These are phyloP conservation scores for Fusarium sp. DNA, from an alignment of 2,329 filamentous ascomycete species.

Conservation along the genomic window DNA sequence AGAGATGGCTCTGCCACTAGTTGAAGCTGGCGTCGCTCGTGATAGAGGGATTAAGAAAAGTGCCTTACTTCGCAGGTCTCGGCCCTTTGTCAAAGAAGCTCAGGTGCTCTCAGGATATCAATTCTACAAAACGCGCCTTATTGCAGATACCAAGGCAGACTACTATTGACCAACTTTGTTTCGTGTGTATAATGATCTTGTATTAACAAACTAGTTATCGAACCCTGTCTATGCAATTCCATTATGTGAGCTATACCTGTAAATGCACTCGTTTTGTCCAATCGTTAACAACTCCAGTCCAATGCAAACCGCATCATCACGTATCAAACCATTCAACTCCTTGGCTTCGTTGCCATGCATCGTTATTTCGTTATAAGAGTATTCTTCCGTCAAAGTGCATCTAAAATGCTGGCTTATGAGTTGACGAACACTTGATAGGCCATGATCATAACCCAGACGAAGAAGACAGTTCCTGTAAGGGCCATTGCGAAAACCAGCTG, in stretches of 20 bases:
- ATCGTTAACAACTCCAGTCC: constrained; percentile 21
- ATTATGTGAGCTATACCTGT: background rate
- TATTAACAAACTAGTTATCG: constrained; percentile 1
- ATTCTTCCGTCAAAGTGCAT: background rate
- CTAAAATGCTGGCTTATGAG: constrained; percentile 44
- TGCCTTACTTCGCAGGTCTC: background rate
- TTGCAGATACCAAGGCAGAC: background rate
- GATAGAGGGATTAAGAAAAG: constrained; percentile 15
- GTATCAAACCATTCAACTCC: constrained; percentile 27
- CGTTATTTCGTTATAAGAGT: constrained; percentile 34
- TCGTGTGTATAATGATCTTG: constrained; percentile 3
- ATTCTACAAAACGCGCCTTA: background rate
- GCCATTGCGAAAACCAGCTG: constrained; percentile 73
- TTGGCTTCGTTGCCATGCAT: constrained; percentile 36
- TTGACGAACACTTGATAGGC: constrained; percentile 71
- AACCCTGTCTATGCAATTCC: constrained; percentile 1
- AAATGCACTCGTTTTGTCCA: constrained; percentile 20
- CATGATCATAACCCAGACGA: constrained; percentile 78
- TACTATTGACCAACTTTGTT: background rate
- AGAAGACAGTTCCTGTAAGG: constrained; percentile 68
- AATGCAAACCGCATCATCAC: constrained; percentile 19
- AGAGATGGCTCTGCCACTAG: background rate
- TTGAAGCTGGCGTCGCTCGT: background rate
- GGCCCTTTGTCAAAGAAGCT: background rate
- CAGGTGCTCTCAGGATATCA: constrained; percentile 22